Base-by-base conservation (phyloP, 1,284 basidiomycete species). In the Ceratobasidium sp. region DNA sequence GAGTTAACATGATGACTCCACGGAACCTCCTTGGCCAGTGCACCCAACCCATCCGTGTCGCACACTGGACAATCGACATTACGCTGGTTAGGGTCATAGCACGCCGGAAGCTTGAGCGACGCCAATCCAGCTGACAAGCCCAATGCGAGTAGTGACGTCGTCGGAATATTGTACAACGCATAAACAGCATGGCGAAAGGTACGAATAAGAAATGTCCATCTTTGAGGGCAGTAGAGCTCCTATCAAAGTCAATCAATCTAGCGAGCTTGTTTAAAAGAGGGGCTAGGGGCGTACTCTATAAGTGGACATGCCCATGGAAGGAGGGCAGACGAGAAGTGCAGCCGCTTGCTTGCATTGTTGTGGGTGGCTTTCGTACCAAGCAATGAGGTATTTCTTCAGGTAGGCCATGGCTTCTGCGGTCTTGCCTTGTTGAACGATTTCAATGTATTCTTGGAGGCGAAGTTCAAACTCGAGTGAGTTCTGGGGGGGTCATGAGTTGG, bases 401-500 rank as follows among this genome's bases (percentile, higher is more conserved):
- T 99, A 98, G 0, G 85, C 82, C 72, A 98, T 95, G 1, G 97
- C 97, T 56, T 92, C 89, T 35, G 82, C 75, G 4, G 82, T 83
- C 75, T 88, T 88, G n/a, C 85, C 79, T 15, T 83, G 81, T 47
- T 95, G 83, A 40, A 89, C 87, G 7, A 98, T 84, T 79, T 99
- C 97, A 75, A 99, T 94, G 77, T 92, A 98, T 79, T 98, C 95
- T 79, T 99, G 97, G 52, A 98, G 82, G 22, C 97, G 87, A 32
- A 99, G 86, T 70, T 96, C 92, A 78, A 98, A 98, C 80, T 99
- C 97, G 50, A 99, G 85, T 15, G 94, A 90, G 79, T 91, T 95
- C 93, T 96, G 79, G 40, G 69, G 20, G 4, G 40, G 13, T 12
- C 8, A 49, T 43, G 8, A 34, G 49, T n/a, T 35, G 35, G 15